Evolutionary conservation across 805 yeast genomes (phyloP).

Genomic region (Metschnikowia picachoensis): DNA sequence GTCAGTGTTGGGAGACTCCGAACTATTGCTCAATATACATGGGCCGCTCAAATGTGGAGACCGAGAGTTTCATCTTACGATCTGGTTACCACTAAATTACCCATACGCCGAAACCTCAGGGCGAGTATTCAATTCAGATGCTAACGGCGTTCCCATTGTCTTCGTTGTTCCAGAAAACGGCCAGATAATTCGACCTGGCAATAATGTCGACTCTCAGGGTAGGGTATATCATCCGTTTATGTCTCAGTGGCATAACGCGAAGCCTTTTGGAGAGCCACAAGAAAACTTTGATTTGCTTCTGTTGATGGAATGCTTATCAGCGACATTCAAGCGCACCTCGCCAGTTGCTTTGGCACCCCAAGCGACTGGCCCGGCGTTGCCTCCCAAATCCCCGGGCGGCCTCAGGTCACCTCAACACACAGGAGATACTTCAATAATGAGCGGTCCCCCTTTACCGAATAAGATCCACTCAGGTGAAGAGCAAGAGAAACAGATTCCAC

Average conservation of each 20-base stretch:
- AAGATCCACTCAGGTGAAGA: slow-evolving; percentile 25
- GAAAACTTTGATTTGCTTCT: slow-evolving; percentile 26
- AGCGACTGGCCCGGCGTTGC: slow-evolving; percentile 19
- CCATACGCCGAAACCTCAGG: slow-evolving; percentile 38
- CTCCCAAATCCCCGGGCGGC: slow-evolving; percentile 25
- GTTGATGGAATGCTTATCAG: slow-evolving; percentile 29
- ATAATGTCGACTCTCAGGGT: slow-evolving; percentile 69
- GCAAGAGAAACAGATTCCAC: background rate
- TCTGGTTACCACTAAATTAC: slow-evolving; percentile 76
- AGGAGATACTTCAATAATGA: slow-evolving; percentile 6
- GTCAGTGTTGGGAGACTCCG: slow-evolving; percentile 53
- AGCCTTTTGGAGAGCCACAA: slow-evolving; percentile 4
- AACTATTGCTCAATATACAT: slow-evolving; percentile 57
- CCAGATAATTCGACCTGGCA: slow-evolving; percentile 51
- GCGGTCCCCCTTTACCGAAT: slow-evolving; percentile 27
- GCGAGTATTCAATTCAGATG: slow-evolving; percentile 9
- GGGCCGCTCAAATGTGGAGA: slow-evolving; percentile 46
- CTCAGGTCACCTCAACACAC: slow-evolving; percentile 29
- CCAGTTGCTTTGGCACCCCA: slow-evolving; percentile 33
- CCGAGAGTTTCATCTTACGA: slow-evolving; percentile 46
- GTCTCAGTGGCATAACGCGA: slow-evolving; percentile 48
- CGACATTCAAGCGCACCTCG: slow-evolving; percentile 34
- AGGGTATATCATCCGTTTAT: slow-evolving; percentile 64
- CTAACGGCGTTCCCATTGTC: slow-evolving; percentile 54
- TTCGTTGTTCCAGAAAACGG: slow-evolving; percentile 56